Conservation (phyloP, 768 basidiomycete genomes). For the Tricholoma furcatifolium region DNA sequence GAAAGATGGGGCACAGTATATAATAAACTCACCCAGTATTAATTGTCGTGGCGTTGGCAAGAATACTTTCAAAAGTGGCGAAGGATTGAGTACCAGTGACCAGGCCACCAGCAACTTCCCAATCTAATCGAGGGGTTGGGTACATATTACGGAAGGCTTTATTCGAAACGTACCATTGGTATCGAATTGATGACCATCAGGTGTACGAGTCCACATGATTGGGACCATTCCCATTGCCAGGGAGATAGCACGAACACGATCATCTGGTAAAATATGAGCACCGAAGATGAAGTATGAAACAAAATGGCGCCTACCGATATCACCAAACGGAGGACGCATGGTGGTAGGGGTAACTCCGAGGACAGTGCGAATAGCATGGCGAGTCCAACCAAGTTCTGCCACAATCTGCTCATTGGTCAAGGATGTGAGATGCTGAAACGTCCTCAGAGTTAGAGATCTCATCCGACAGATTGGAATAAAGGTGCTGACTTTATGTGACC, state of each 20-base stretch:
- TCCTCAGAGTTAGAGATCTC: conserved; percentile 5
- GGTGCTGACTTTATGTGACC: conserved; percentile 71
- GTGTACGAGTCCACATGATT: conserved; percentile 82
- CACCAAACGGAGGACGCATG: conserved; percentile 83
- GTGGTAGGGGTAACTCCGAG: conserved; percentile 75
- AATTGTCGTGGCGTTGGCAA: conserved; percentile 62
- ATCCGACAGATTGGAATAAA: not conserved
- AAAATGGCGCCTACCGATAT: conserved; percentile 50
- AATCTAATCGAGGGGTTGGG: conserved; percentile 50
- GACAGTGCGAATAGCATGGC: conserved; percentile 75
- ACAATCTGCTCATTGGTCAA: conserved; percentile 83
- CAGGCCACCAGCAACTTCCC: conserved; percentile 81
- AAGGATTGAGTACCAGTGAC: conserved; percentile 66
- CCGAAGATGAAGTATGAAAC: not conserved
- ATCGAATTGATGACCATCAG: conserved; percentile 57
- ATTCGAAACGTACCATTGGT: conserved; percentile 56
- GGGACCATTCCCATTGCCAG: conserved; percentile 91
- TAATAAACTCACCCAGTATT: conserved; percentile 51
- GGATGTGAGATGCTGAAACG: conserved; percentile 54
- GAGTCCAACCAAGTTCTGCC: conserved; percentile 92
- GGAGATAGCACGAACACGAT: conserved; percentile 88
- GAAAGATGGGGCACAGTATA: not conserved
- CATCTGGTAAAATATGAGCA: conserved; percentile 48
- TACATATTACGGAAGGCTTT: not conserved
- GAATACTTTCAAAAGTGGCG: conserved; percentile 70